Evolutionary conservation across 352 stramenopile species (phyloP), one percentile per base, ranked within the genome.

Genomic region (Phytophthora syringae): DNA sequence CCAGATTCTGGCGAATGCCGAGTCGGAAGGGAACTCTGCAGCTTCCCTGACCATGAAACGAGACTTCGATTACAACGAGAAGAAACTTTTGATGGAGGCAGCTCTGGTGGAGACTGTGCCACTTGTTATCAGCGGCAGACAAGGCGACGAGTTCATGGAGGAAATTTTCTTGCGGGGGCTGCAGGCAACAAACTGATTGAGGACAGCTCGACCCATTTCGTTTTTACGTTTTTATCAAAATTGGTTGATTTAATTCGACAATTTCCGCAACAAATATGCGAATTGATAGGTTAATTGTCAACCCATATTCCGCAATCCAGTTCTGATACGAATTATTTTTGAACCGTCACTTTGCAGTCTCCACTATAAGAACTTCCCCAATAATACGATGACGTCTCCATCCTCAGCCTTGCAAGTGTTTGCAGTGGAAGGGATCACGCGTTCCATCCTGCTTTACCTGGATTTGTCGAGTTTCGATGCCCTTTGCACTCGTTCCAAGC

Each of bases 61-160:
- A 25, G 70, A 73, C 20, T 94, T 83, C 39, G 86, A 96, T 43
- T 90, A 91, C 69, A 77, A 91, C 49, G 67, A 70, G 48, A 93
- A 93, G 73, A 88, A 87, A 52, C 78, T 94, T 37, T 21, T 45
- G 18, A 66, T 96, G 20, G 78, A 94, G 61, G 72, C 80, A 12
- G 55, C 71, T 18, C 66, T 96, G 21, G 77, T 88, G 0, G 49
- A 80, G 53, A 66, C 69, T 13, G 72, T 91, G 13, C 84, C 86
- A 11, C 69, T 94, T 60, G 83, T 96, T 11, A 90, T 96, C 51
- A 92, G 82, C 59, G 88, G 88, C 60, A 92, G 93, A 60, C 89
- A 91, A 50, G 88, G 88, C 40, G 86, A 93, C 61, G 80, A 86
- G 10, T 72, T 96, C 45, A 94, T 96, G 43, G 80, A 70, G 54